A percentile compares a stretch with the other conserved stretches of the same genome.
phyloP scores from a whole-genome alignment of 2,329 filamentous ascomycete species.

The Colletotrichum zoysiae region DNA sequence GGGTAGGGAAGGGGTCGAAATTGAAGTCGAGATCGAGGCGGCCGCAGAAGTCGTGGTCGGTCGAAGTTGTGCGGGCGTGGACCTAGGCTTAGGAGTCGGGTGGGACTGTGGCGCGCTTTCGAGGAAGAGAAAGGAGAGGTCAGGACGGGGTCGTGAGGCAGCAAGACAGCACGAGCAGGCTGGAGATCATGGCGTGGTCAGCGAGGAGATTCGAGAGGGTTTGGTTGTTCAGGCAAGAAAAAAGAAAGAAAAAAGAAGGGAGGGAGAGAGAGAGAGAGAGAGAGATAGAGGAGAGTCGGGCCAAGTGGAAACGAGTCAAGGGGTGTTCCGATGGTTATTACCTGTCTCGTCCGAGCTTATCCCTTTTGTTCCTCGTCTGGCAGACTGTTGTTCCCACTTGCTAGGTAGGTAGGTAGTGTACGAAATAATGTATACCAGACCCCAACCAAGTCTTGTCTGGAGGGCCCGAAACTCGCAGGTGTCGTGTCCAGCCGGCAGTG shows the following conservation, averaged over 20 bases:
- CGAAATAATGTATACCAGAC: no score
- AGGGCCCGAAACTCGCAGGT: slow-evolving; percentile 34
- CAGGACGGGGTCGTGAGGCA: slow-evolving; percentile 16
- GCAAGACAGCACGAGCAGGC: slow-evolving; percentile 24
- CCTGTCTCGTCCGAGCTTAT: slow-evolving; percentile 22
- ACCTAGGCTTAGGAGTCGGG: background rate
- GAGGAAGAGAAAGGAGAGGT: slow-evolving; percentile 16
- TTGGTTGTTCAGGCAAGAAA: background rate
- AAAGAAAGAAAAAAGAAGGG: no score
- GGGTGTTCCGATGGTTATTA: slow-evolving; percentile 29
- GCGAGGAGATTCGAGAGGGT: slow-evolving; percentile 30
- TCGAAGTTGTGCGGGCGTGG: background rate
- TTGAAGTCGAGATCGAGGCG: background rate
- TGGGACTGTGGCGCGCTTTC: background rate
- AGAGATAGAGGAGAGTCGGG: background rate
- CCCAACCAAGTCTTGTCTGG: slow-evolving; percentile 31
- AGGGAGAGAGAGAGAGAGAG: background rate
- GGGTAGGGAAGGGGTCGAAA: background rate
- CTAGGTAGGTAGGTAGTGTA: slow-evolving; percentile 4
- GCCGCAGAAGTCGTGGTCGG: background rate
- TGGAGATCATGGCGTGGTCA: slow-evolving; percentile 36
- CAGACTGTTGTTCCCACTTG: slow-evolving; percentile 16
- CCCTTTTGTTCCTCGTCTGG: slow-evolving; percentile 22
- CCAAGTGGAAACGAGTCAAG: background rate
- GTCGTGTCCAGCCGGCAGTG: slow-evolving; percentile 22